Evolutionary conservation across 305 asterid genomes (phyloP).

Genomic region (Andrographis paniculata): DNA sequence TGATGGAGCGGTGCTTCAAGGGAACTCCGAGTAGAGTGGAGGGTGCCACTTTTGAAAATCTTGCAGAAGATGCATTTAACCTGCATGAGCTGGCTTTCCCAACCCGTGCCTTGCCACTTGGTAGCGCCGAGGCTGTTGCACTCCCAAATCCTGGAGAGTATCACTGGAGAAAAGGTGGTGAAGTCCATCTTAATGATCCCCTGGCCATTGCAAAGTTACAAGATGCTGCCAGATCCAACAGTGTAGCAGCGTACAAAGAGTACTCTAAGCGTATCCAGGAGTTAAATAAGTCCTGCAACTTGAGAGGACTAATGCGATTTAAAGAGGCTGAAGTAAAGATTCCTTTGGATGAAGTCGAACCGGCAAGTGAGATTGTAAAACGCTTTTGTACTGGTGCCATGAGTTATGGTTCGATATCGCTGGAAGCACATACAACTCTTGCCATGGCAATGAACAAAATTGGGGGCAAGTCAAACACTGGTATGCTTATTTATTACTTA

Average conservation of each 20-base stretch:
- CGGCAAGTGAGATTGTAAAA: constrained; percentile 93
- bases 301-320: constrained; percentile 92
- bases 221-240: constrained; percentile 87
- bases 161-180: constrained; percentile 99
- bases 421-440: constrained; percentile 94
- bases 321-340: constrained; percentile 50
- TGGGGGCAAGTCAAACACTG: constrained; percentile 97
- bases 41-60: constrained; percentile 96
- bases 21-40: constrained; percentile 99
- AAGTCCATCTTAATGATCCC: constrained; percentile 92
- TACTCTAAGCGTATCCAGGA: constrained; percentile 85
- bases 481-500: constrained; percentile 25
- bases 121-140: constrained; percentile 93
- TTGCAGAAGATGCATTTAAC: constrained; percentile 77
- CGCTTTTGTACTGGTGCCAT: constrained; percentile 96
- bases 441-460: constrained; percentile 92
- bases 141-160: constrained; percentile 98
- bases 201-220: constrained; percentile 93
- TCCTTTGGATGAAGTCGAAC: constrained; percentile 88
- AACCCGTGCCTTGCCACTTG: constrained; percentile 65
- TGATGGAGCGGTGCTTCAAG: constrained; percentile 82
- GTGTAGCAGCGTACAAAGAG: constrained; percentile 92
- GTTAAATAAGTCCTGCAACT: constrained; percentile 78
- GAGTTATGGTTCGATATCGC: constrained; percentile 97
- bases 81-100: constrained; percentile 96